phyloP scores from a whole-genome alignment of 2,329 filamentous ascomycete species.

The Penicillium sp. region DNA sequence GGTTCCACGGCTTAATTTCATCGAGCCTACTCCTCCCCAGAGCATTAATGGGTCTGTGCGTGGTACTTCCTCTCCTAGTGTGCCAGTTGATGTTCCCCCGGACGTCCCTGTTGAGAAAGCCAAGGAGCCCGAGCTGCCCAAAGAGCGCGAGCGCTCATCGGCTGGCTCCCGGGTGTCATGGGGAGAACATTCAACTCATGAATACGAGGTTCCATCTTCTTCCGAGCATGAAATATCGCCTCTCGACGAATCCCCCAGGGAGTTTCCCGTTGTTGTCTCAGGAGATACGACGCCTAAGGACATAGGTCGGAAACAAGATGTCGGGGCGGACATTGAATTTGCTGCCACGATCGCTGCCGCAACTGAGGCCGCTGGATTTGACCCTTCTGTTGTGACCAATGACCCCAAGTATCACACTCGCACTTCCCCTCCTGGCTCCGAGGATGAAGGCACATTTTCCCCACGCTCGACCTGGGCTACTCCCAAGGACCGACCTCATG shows the following conservation, averaged over 20 bases:
- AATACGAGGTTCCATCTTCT: conserved; percentile 60
- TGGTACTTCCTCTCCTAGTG: conserved; percentile 30
- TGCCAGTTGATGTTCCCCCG: conserved; percentile 30
- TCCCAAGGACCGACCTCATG: conserved; percentile 41
- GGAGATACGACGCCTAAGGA: conserved; percentile 9
- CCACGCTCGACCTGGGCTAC: conserved; percentile 52
- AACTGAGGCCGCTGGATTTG: conserved; percentile 66
- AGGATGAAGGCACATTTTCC: conserved; percentile 53
- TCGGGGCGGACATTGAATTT: conserved; percentile 66
- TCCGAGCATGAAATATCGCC: conserved; percentile 32
- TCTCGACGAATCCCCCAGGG: conserved; percentile 11
- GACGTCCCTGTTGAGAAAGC: conserved; percentile 14
- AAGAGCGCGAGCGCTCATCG: conserved; percentile 45
- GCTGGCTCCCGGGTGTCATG: conserved; percentile 59
- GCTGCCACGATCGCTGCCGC: conserved; percentile 67
- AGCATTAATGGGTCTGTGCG: conserved; percentile 44
- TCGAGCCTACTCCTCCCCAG: conserved; percentile 57
- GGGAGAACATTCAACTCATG: conserved; percentile 64
- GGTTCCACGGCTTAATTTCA: conserved; percentile 56
- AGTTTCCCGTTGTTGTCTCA: conserved; percentile 7
- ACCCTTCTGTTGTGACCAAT: conserved; percentile 67
- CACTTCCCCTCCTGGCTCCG: conserved; percentile 61
- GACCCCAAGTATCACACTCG: conserved; percentile 62
- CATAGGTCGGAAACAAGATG: conserved; percentile 37
- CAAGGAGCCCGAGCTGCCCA: conserved; percentile 32